Evolutionary conservation across 2,329 filamentous ascomycete species (phyloP).

Genomic region (Dactylellina cionopaga): DNA sequence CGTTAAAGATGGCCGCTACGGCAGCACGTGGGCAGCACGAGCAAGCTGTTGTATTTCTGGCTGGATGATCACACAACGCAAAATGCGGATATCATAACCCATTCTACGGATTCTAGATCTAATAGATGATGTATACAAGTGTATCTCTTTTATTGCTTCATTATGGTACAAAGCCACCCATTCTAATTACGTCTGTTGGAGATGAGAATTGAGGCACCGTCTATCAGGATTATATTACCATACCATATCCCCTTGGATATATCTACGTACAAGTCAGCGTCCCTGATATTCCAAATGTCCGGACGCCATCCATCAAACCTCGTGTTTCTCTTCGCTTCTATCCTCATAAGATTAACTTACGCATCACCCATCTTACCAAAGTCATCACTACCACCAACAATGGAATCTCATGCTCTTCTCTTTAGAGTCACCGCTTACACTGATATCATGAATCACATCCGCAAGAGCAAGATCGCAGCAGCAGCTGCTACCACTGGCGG

Average conservation of each 20-base stretch:
- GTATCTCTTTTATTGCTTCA: too few relatives aligned
- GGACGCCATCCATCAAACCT: neutral
- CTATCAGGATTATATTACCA: too few relatives aligned
- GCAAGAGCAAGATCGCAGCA: constrained; percentile 9
- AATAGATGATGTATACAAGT: constrained; percentile 6
- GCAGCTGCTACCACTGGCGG: neutral
- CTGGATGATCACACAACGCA: constrained; percentile 1
- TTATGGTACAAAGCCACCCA: too few relatives aligned
- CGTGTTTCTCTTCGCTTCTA: neutral
- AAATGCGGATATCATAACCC: too few relatives aligned
- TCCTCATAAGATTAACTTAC: neutral
- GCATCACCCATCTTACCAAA: constrained; percentile 13
- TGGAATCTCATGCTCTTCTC: constrained; percentile 12
- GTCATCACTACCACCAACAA: neutral
- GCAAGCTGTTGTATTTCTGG: constrained; percentile 16
- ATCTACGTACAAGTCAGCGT: too few relatives aligned
- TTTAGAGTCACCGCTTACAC: constrained; percentile 30
- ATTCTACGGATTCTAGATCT: constrained; percentile 17
- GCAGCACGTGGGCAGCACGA: too few relatives aligned
- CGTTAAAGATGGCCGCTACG: too few relatives aligned
- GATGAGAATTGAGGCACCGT: too few relatives aligned
- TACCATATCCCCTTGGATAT: too few relatives aligned
- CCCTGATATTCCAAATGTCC: neutral
- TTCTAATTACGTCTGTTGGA: too few relatives aligned
- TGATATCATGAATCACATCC: constrained; percentile 37